phyloP scores from a whole-genome alignment of 495 filamentous ascomycete genomes.

The Acidomyces sp. region DNA sequence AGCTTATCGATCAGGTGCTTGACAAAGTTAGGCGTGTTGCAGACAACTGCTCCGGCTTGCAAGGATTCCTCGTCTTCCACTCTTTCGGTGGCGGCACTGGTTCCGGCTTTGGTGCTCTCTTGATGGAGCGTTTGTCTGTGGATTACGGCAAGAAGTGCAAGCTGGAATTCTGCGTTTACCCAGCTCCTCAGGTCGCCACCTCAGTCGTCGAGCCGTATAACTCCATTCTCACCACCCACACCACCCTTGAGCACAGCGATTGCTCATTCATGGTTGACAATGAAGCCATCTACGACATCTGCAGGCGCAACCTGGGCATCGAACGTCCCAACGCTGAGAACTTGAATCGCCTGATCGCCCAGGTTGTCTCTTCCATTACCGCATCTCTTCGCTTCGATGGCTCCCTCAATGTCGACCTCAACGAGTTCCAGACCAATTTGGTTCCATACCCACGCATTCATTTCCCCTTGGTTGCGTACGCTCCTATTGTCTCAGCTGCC shows the following conservation, averaged over 20 bases:
- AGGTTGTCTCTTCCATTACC: conserved; percentile 98
- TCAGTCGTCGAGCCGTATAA: conserved; percentile 99
- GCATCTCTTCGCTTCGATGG: conserved; percentile 97
- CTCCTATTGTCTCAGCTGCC: conserved; percentile 82
- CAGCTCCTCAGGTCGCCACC: conserved; percentile 88
- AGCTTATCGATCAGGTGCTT: conserved; percentile 91
- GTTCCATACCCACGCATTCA: conserved; percentile 98
- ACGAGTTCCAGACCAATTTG: conserved; percentile 99
- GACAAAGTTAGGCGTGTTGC: conserved; percentile 92
- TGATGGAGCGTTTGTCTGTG: conserved; percentile 94
- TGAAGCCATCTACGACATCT: conserved; percentile 99
- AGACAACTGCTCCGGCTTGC: conserved; percentile 93
- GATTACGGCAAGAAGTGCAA: conserved; percentile 99
- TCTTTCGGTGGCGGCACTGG: conserved; percentile 98
- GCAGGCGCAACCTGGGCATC: conserved; percentile 89
- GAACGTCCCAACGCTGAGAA: conserved; percentile 96
- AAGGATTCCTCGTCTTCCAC: conserved; percentile 98
- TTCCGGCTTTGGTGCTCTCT: conserved; percentile 92
- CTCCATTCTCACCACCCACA: conserved; percentile 97
- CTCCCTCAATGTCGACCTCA: conserved; percentile 96
- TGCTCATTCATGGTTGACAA: conserved; percentile 99
- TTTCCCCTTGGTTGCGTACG: conserved; percentile 94
- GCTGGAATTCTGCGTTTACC: conserved; percentile 98
- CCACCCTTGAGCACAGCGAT: conserved; percentile 97
- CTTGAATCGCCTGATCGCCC: conserved; percentile 95